Base-by-base conservation (phyloP, 495 filamentous ascomycete species). In the Staphylotrichum tortipilum region DNA sequence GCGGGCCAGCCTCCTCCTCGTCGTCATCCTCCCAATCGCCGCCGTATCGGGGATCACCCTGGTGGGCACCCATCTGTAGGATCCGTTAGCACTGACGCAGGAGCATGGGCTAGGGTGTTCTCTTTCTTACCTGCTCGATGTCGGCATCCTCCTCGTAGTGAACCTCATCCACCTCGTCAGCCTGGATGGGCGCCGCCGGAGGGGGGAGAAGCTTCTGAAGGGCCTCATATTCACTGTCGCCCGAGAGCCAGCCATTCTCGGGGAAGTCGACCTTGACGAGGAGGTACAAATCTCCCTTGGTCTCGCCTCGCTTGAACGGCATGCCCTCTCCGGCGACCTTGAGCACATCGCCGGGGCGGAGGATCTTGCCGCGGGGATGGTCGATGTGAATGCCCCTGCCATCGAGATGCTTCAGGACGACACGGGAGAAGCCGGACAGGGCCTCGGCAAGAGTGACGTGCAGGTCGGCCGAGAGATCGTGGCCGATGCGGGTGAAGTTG, bases 351-450 rank as follows among this genome's bases (percentile, higher is more conserved):
- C 80, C 83, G 2, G 91, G 88, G 17, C 77, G 79, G 11, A 98
- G 64, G 36, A 95, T 67, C 65, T 85, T 80, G 52, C 89, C 89
- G 38, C 77, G 71, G 3, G 81, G 80, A 58, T 92, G 83, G 44
- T 78, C 76, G 39, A 97, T 68, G 47, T 85, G 78, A 47, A 98
- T 94, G 19, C 94, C 92, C 46, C 92, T 78, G 12, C 91, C 92
- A 59, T 98, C 92, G 4, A 98, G 81, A 64, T 98, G 92, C 57
- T 88, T 91, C 51, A 97, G 44, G 10, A 95, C 88, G 11, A 94
- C 87, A 33, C 89, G 84, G 15, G 85, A 85, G 70, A 98, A 95
- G 7, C 94, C 92, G 29, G 78, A 83, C 44, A 98, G 68, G 11
- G 90, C 83, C 63, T 98, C 92, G 24, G 81, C 81, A 24, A 98